phyloP scores from a whole-genome alignment of 139 green algal species.

The Chlamydomonas sphaeroides region DNA sequence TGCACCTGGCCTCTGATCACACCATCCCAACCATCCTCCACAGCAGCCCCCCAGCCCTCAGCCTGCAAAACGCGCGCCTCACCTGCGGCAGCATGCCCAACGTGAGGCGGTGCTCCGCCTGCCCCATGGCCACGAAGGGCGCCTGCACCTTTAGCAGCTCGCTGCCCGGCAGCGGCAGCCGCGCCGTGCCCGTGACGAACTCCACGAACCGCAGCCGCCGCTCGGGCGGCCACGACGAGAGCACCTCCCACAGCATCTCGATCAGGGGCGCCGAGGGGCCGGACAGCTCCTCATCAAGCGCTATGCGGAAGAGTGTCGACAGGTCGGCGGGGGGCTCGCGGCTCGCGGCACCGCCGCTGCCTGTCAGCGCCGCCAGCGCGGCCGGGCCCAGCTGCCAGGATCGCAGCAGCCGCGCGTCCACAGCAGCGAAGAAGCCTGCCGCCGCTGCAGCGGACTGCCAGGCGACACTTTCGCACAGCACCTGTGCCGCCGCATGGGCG shows the following conservation, averaged over 20 bases:
- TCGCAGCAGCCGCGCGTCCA: conserved; percentile 39
- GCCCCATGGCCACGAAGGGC: conserved; percentile 64
- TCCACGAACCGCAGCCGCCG: conserved; percentile 52
- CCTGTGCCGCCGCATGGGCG: conserved; percentile 23
- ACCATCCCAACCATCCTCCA: too few relatives aligned
- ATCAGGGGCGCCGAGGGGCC: conserved; percentile 4
- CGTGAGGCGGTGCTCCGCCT: conserved; percentile 45
- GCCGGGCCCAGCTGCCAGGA: conserved; percentile 46
- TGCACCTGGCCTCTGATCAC: too few relatives aligned
- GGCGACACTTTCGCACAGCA: conserved; percentile 54
- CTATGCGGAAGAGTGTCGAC: conserved; percentile 48
- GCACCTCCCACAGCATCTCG: conserved; percentile 56
- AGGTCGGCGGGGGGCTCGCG: conserved; percentile 29
- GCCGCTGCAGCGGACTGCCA: conserved; percentile 59
- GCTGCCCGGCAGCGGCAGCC: conserved; percentile 58
- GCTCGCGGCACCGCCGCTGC: not conserved
- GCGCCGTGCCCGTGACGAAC: conserved; percentile 64
- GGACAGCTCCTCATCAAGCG: conserved; percentile 57
- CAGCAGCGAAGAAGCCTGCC: conserved; percentile 44
- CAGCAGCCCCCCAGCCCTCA: too few relatives aligned
- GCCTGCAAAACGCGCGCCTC: too few relatives aligned
- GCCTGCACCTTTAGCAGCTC: conserved; percentile 63
- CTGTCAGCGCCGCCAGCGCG: conserved; percentile 39
- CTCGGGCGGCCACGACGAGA: conserved; percentile 46
- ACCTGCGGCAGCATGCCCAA: conserved; percentile 73